phyloP scores from a whole-genome alignment of 176 grass and related monocot genomes.

The Tuctoria greenei region DNA sequence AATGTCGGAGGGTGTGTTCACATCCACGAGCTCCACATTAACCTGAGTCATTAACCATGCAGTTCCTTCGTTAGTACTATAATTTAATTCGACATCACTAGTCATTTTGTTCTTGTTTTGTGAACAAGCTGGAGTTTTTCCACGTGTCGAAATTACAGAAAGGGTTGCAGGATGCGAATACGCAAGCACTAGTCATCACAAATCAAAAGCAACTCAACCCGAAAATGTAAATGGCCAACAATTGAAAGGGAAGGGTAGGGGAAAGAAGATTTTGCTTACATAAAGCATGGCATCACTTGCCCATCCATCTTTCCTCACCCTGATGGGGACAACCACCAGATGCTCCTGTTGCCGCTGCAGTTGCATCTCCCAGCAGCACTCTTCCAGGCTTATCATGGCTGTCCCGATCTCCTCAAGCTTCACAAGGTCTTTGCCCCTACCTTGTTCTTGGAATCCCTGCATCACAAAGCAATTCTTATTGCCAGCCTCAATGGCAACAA shows the following conservation, averaged over 20 bases:
- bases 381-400: conserved; percentile 65
- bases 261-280: conserved; percentile 56
- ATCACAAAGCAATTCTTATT: conserved; percentile 46
- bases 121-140: neutral
- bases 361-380: conserved; percentile 67
- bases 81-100: neutral
- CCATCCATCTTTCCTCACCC: conserved; percentile 62
- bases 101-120: neutral
- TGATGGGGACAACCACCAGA: conserved; percentile 67
- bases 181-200: neutral
- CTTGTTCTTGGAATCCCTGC: conserved; percentile 73
- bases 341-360: conserved; percentile 54
- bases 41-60: conserved; percentile 42
- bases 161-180: neutral
- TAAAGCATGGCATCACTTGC: conserved; percentile 74
- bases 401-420: conserved; percentile 78
- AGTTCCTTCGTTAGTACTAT: neutral
- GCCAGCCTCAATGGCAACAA: conserved; percentile 28
- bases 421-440: conserved; percentile 51
- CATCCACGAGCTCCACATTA: conserved; percentile 49
- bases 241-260: neutral
- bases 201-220: conserved; percentile 30
- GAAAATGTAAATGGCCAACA: conserved; percentile 20
- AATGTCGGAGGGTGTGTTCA: neutral
- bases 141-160: neutral